Conservation (phyloP, 179 eudicot species). For the Beta macrorhiza region DNA sequence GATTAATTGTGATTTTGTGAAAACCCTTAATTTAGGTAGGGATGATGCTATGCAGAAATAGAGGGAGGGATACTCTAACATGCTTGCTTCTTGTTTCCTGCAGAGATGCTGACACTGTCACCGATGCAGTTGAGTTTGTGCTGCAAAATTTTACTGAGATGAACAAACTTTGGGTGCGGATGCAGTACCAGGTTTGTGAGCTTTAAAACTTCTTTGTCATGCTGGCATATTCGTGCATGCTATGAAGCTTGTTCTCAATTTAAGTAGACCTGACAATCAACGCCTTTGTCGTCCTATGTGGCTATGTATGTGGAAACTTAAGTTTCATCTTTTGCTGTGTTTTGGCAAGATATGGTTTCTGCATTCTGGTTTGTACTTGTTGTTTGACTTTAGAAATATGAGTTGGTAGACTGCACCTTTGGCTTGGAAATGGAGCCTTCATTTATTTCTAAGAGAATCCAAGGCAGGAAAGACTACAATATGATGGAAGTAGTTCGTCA, state of each 20-base stretch:
- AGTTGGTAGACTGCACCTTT: background rate
- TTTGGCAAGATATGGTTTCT: background rate
- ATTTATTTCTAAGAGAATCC: no score
- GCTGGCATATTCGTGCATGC: background rate
- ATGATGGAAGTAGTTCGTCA: no score
- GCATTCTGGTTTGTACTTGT: background rate
- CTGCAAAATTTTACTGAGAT: slow-evolving; percentile 96
- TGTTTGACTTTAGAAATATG: background rate
- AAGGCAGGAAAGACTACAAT: background rate
- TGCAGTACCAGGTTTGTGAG: slow-evolving; percentile 84
- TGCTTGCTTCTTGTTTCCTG: slow-evolving; percentile 26
- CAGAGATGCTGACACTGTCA: slow-evolving; percentile 91
- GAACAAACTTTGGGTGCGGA: slow-evolving; percentile 99
- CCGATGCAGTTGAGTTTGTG: slow-evolving; percentile 93
- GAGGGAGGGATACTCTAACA: background rate
- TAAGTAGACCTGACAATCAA: background rate
- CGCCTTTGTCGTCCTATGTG: background rate
- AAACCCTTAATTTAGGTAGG: background rate
- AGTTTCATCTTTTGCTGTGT: background rate
- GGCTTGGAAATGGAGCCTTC: no score
- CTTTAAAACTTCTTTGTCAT: slow-evolving; percentile 1
- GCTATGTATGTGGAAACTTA: background rate
- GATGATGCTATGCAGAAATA: background rate
- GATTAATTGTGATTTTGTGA: background rate
- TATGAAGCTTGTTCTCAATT: background rate